Conservation (phyloP, 2,329 filamentous ascomycete genomes). For the Emmonsiellopsis sp. region DNA sequence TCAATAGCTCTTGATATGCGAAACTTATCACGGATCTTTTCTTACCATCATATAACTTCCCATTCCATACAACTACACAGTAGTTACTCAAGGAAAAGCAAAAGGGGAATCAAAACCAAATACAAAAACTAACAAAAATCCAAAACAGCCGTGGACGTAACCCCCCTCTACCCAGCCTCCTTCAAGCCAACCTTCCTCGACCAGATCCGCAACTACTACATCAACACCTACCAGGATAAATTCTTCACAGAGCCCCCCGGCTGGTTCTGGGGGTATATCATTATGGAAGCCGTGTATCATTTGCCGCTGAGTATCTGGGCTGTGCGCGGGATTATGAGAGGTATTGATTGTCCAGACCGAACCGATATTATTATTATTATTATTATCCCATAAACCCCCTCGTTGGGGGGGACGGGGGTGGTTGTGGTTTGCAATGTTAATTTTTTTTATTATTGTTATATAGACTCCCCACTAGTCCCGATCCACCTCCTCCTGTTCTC, state of each 20-base stretch:
- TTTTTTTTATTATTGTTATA: slow-evolving; percentile 11
- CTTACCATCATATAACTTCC: too few relatives aligned
- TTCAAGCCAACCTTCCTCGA: slow-evolving; percentile 42
- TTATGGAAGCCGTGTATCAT: slow-evolving; percentile 53
- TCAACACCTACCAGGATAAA: slow-evolving; percentile 51
- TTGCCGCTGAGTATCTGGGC: slow-evolving; percentile 53
- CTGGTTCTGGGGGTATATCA: slow-evolving; percentile 51
- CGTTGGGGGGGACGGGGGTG: too few relatives aligned
- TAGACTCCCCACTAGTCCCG: slow-evolving; percentile 49
- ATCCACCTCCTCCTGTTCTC: slow-evolving; percentile 53
- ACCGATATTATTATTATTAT: too few relatives aligned
- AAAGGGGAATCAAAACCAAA: neutral
- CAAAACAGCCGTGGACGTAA: slow-evolving; percentile 49
- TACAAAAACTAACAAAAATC: neutral
- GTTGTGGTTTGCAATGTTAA: too few relatives aligned
- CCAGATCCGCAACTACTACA: slow-evolving; percentile 47
- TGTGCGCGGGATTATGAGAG: slow-evolving; percentile 42
- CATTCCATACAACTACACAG: too few relatives aligned
- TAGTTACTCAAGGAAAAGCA: too few relatives aligned
- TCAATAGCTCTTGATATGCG: too few relatives aligned
- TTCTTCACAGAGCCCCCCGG: slow-evolving; percentile 51
- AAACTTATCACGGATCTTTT: too few relatives aligned
- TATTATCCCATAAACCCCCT: too few relatives aligned
- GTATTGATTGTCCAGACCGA: slow-evolving; percentile 21
- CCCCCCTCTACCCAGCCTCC: slow-evolving; percentile 46